Percentiles rank a stretch among this genome's conserved stretches.
These are phyloP conservation scores for Sistotremastrum suecicum DNA, from an alignment of 768 basidiomycete genomes.

Conservation along the genomic window DNA sequence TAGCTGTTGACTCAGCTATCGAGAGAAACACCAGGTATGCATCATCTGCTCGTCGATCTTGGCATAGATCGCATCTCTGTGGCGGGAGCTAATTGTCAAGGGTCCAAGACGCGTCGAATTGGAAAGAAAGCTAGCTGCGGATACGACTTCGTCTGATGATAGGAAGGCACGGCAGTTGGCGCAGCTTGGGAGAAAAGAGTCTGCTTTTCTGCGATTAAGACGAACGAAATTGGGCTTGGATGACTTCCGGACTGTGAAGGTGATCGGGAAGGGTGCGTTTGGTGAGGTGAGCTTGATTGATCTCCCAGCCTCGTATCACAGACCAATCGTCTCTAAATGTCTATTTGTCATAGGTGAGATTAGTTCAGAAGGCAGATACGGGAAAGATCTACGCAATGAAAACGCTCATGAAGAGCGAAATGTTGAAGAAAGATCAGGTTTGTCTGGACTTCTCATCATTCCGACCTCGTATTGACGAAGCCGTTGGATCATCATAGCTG, in stretches of 20 bases:
- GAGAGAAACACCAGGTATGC: slow-evolving; percentile 79
- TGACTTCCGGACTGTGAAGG: slow-evolving; percentile 94
- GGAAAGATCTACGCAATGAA: slow-evolving; percentile 99
- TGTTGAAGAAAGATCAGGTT: slow-evolving; percentile 99
- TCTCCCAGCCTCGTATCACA: neutral
- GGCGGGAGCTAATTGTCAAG: neutral
- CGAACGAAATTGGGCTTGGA: slow-evolving; percentile 83
- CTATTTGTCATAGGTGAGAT: slow-evolving; percentile 43
- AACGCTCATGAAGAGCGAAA: slow-evolving; percentile 90
- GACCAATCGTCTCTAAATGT: neutral
- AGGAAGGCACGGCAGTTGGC: slow-evolving; percentile 74
- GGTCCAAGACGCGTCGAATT: slow-evolving; percentile 69
- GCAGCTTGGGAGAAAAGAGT: slow-evolving; percentile 78
- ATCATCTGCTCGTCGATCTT: neutral
- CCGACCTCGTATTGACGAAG: neutral
- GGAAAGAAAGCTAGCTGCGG: slow-evolving; percentile 63
- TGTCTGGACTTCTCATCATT: slow-evolving; percentile 10
- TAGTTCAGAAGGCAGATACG: slow-evolving; percentile 94
- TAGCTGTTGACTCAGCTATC: slow-evolving; percentile 90
- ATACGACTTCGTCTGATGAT: slow-evolving; percentile 62
- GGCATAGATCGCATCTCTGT: neutral
- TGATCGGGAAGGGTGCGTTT: slow-evolving; percentile 98
- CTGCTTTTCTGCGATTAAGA: slow-evolving; percentile 73
- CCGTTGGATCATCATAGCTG: slow-evolving; percentile 35
- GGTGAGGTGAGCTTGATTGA: slow-evolving; percentile 56